phyloP scores from a whole-genome alignment of 192 early-diverging fungal genomes.

The Coemansia sp. region DNA sequence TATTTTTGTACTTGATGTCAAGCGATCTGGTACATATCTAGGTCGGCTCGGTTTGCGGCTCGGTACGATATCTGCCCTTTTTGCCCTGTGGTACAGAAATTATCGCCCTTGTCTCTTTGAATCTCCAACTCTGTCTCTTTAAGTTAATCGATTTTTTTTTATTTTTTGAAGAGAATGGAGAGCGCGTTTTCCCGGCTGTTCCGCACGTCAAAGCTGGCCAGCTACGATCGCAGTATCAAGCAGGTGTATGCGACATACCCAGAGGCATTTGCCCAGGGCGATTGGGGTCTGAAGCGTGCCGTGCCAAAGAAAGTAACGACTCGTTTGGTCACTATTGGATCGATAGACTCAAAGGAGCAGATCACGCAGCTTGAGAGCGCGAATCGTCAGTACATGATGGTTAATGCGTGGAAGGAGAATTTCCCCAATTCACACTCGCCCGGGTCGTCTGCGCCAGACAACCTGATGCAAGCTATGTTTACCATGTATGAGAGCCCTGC shows the following conservation, averaged over 20 bases:
- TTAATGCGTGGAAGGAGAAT: constrained; percentile 72
- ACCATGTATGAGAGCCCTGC: not conserved
- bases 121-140: not conserved
- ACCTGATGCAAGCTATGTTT: constrained; percentile 29
- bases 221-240: constrained; percentile 63
- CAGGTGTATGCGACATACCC: constrained; percentile 71
- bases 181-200: constrained; percentile 64
- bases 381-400: constrained; percentile 57
- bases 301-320: constrained; percentile 67
- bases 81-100: not conserved
- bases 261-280: constrained; percentile 53
- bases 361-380: constrained; percentile 66
- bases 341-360: constrained; percentile 72
- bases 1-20: too few relatives aligned
- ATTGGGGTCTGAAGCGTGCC: constrained; percentile 77
- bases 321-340: constrained; percentile 54
- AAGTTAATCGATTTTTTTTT: not conserved
- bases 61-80: not conserved
- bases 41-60: constrained; percentile 6
- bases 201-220: constrained; percentile 67
- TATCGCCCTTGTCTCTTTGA: not conserved
- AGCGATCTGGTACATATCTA: not conserved
- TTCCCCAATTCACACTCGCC: constrained; percentile 64
- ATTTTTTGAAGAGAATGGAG: constrained; percentile 48
- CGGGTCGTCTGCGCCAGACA: constrained; percentile 15